Evolutionary conservation across 1,284 basidiomycete genomes (phyloP), one percentile per base, ranked within the genome.

Genomic region (Sporisorium reilianum): DNA sequence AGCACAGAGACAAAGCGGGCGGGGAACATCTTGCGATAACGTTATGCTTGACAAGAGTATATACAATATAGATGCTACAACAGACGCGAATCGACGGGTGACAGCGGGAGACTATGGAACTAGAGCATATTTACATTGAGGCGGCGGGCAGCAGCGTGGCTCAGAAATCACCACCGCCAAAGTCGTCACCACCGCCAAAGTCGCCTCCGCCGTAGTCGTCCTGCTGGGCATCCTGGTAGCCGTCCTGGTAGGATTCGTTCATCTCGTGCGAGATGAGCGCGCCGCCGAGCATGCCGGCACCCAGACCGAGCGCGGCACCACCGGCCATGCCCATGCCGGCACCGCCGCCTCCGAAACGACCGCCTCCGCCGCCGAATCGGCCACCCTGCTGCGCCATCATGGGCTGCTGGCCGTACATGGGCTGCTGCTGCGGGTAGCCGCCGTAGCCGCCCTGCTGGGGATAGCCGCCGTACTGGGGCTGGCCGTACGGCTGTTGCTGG

Each of bases 231-330:
- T 84, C 73, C 48, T 80, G 62, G 51, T 82, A 82, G 26, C 82
- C 82, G 26, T 84, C 77, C 48, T 76, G 59, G 51, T 84, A 84
- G 5, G 80, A 63, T 26, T 84, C 62, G 42, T 81, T 56, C 65
- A 80, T 66, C 59, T 61, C 69, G 62, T 83, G 34, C 12, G 79
- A 66, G 41, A 75, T 28, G 12, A 80, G 25, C 2, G 77, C 79
- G 50, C 79, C 79, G 22, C 79, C 79, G n/a, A 80, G 63, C 57
- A 78, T 54, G 58, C 81, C 81, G 28, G 77, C 67, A 51, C 81
- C 80, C n/a, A 76, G 22, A 55, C 73, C 76, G 22, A 80, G 69
- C 18, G 74, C 67, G 18, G 69, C 67, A 48, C 77, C 77, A 3
- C 71, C 70, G 2, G 64, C 69, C 70, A 77, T 73, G 22, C 78